Conservation (phyloP, 1,284 basidiomycete species). For the Pseudozyma sp. region DNA sequence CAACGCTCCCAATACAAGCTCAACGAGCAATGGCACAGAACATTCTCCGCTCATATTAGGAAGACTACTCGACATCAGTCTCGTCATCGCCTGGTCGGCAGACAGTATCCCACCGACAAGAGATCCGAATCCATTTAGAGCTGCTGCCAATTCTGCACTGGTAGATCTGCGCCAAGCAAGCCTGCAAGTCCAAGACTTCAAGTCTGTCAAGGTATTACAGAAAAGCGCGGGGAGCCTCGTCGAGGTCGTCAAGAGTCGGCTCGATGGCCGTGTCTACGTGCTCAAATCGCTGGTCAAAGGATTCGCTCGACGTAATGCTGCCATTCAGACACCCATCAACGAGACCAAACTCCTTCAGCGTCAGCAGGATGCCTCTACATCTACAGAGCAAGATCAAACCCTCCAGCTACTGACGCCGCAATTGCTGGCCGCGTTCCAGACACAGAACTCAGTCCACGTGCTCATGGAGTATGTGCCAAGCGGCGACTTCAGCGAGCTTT, state of each 20-base stretch:
- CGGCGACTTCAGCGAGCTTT: constrained; percentile 65
- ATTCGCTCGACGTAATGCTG: constrained; percentile 58
- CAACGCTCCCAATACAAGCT: constrained; percentile 4
- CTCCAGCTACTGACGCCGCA: constrained; percentile 48
- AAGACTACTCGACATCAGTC: constrained; percentile 49
- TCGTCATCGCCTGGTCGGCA: constrained; percentile 53
- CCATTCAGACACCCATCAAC: constrained; percentile 58
- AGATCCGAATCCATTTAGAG: constrained; percentile 46
- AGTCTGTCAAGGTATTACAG: constrained; percentile 57
- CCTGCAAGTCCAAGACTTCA: constrained; percentile 56
- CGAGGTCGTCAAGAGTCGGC: constrained; percentile 63
- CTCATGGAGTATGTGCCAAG: constrained; percentile 67
- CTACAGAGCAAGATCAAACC: background rate
- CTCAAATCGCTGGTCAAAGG: constrained; percentile 66
- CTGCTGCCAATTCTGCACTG: constrained; percentile 28
- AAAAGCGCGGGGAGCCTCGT: constrained; percentile 59
- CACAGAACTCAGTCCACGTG: constrained; percentile 61
- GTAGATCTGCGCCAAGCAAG: constrained; percentile 28
- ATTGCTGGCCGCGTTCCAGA: constrained; percentile 64
- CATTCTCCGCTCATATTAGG: constrained; percentile 7
- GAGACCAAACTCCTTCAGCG: constrained; percentile 58
- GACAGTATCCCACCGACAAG: constrained; percentile 25
- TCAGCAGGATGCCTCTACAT: background rate
- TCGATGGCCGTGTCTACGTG: constrained; percentile 65
- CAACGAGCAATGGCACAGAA: background rate